Conservation (phyloP, 2,329 filamentous ascomycete genomes). For the Neoarthrinium moseri region DNA sequence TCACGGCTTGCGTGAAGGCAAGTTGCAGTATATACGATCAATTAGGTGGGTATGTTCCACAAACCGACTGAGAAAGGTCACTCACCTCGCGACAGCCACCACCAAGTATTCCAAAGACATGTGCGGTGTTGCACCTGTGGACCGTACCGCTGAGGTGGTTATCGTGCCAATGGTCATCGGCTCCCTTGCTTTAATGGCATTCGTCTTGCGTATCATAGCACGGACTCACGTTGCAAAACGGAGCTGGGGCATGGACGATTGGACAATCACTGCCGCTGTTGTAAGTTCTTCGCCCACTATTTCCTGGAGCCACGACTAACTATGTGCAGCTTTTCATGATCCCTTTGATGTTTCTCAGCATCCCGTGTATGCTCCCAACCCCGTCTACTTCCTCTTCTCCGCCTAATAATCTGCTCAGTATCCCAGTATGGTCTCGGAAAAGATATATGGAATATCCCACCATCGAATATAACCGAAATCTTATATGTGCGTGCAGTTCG, state of each 20-base stretch:
- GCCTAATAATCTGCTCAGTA: background rate
- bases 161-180: background rate
- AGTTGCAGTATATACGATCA: background rate
- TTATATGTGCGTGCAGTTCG: background rate
- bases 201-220: background rate
- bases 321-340: background rate
- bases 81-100: background rate
- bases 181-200: background rate
- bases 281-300: background rate
- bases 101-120: slow-evolving; percentile 1
- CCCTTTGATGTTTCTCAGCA: background rate
- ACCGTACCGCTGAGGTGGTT: background rate
- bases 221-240: background rate
- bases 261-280: background rate
- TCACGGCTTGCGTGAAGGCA: background rate
- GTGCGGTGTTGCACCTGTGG: background rate
- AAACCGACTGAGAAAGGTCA: background rate
- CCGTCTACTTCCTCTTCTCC: background rate
- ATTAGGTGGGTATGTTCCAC: background rate
- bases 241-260: background rate
- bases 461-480: background rate
- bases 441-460: slow-evolving; percentile 4
- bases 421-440: background rate
- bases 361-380: background rate
- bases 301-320: background rate